Evolutionary conservation across 176 grass and related monocot species (phyloP), one percentile per base, ranked within the genome.

Genomic region (Avena sativa): DNA sequence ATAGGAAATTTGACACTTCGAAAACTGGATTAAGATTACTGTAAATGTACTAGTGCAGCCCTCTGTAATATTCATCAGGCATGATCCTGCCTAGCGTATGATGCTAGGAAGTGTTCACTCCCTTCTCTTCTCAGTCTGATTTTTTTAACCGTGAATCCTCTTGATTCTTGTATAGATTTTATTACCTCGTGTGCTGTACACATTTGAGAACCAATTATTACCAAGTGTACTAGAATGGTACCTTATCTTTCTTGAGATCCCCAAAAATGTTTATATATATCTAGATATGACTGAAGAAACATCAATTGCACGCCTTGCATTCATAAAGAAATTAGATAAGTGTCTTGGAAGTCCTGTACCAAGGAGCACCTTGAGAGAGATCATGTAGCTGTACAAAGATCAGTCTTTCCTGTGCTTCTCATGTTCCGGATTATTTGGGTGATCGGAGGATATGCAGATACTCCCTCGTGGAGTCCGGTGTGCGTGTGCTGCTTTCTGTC

Each of bases 1-100:
- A 38, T 68, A 95, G 92, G 90, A 92, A 91, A 92, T 95, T 34
- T 82, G 88, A 64, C 92, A 95, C 49, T 95, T 92, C 48, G 82
- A 90, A 89, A 94, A 96, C 75, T 89, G 92, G 92, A 90, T 92
- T 88, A 95, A 95, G 86, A 90, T 12, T 92, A 94, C 79, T 93
- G 93, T 78, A 93, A 98, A 95, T 87, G 85, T 79, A 83, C 94
- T 76, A 94, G 95, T 88, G 90, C 93, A 78, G 90, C 86, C 71
- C 92, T 94, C 56, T 79, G 86, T 69, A 93, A 87, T 19, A 97
- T 97, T 79, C 88, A 90, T 85, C 86, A 85, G 55, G 61, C 74
- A 70, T 96, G 79, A 88, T 34, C 36, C 25, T 76, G 25, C 49
- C 38, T 59, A 1, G 20, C 8, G 12, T 57, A 34, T 11, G 9